Evolutionary conservation across 306 rosid genomes (phyloP).

Genomic region (Cucurbita ficifolia): DNA sequence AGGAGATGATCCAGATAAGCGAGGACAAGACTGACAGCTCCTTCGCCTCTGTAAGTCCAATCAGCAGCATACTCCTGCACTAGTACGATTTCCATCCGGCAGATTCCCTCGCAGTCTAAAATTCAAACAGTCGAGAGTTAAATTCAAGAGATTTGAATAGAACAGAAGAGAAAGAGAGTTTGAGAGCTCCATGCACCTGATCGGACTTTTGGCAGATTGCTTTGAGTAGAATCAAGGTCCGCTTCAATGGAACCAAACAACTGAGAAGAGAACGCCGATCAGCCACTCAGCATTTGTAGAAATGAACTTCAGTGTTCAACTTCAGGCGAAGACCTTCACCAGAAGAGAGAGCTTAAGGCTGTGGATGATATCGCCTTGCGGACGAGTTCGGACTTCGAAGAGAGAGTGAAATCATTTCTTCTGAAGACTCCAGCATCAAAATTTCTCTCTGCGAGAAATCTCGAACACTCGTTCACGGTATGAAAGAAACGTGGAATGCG

Average conservation of each 20-base stretch:
- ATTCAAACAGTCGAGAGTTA: not conserved
- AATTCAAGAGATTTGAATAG: not conserved
- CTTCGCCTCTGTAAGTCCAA: constrained; percentile 93
- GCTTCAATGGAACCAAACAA: not conserved
- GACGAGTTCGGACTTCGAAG: not conserved
- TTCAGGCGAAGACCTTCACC: not conserved
- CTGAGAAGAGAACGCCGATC: not conserved
- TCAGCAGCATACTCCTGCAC: constrained; percentile 36
- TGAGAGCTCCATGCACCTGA: not conserved
- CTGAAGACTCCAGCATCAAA: not conserved
- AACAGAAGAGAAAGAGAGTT: not conserved
- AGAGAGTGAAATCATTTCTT: not conserved
- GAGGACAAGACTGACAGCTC: constrained; percentile 79
- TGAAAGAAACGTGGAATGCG: not conserved
- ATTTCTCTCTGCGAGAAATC: not conserved
- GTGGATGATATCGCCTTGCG: not conserved
- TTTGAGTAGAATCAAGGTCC: not conserved
- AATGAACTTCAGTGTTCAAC: not conserved
- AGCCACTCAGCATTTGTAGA: not conserved
- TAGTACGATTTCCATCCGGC: constrained; percentile 36
- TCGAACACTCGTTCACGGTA: not conserved
- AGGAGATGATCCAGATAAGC: constrained; percentile 58
- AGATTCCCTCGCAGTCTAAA: constrained; percentile 5
- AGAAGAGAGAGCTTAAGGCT: not conserved
- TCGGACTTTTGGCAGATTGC: not conserved